Evolutionary conservation across 1,139 yeast species (phyloP), one percentile per base, ranked within the genome.

Genomic region (Blastobotrys proliferans): DNA sequence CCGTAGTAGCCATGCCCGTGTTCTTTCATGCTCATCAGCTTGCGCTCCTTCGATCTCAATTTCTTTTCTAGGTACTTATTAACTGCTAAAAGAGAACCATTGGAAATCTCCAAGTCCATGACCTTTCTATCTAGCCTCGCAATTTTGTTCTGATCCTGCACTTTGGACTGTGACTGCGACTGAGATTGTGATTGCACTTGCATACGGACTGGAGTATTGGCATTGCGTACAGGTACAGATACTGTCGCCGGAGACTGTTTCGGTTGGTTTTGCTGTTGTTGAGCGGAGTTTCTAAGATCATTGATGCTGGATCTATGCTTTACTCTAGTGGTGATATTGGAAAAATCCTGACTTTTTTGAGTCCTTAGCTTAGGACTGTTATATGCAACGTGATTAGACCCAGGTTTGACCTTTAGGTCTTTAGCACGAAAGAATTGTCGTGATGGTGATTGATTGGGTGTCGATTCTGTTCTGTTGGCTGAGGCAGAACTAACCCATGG

Each of bases 21-120:
- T 8, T 26, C 33, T 11, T 29, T 28, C 8, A 22, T 22, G 26
- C 11, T 11, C 26, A 8, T 11, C 11, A 22, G 8, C 26, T 22
- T 8, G 8, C 11, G 8, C 4, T 48, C 40, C 40, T 56, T 57
- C 8, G 40, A 40, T 17, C 55, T 45, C 24, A 57, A 35, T 34
- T 48, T 41, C 36, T 51, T 54, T 40, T 60, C 63, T 26, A 60
- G 44, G 40, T 52, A 57, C 38, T 53, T 52, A 49, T 60, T 60
- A 11, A 60, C 54, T 6, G 55, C 51, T 43, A 57, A 41, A 24
- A 60, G 44, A 3, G 62, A 56, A 18, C 51, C 44, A 45, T 60
- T 60, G 6, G 62, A 52, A 13, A 60, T 58, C 44, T 60, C 62
- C 41, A 60, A 38, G 33, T 60, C 63, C 50, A 51, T 45, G 6